These are phyloP conservation scores for Aegilops speltoides DNA, from an alignment of 176 grass and related monocot species.

Conservation along the genomic window DNA sequence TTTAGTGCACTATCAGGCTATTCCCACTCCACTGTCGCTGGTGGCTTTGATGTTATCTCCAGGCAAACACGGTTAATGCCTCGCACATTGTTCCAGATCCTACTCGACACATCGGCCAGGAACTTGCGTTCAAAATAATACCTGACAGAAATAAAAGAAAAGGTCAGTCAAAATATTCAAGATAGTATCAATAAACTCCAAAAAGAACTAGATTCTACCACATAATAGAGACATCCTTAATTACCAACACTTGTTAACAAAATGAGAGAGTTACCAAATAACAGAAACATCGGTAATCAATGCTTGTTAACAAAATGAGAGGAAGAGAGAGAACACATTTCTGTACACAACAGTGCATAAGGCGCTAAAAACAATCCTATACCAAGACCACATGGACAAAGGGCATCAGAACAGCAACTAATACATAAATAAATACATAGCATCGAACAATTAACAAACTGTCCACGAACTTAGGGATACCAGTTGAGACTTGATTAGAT, in stretches of 20 bases:
- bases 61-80: slow-evolving; percentile 71
- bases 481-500: too few relatives aligned
- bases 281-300: too few relatives aligned
- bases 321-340: not conserved
- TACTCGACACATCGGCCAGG: slow-evolving; percentile 56
- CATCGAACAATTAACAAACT: too few relatives aligned
- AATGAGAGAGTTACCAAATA: too few relatives aligned
- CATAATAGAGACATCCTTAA: not conserved
- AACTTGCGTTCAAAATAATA: slow-evolving; percentile 78
- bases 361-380: not conserved
- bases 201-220: not conserved
- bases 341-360: not conserved
- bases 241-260: too few relatives aligned
- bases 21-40: slow-evolving; percentile 85
- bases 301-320: not conserved
- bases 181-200: not conserved
- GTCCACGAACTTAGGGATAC: too few relatives aligned
- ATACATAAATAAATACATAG: too few relatives aligned
- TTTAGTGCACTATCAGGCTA: slow-evolving; percentile 26
- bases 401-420: too few relatives aligned
- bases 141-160: slow-evolving; percentile 35
- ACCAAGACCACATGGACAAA: not conserved
- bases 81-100: slow-evolving; percentile 80
- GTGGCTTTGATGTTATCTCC: slow-evolving; percentile 82
- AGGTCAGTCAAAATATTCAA: not conserved